A percentile compares a stretch with the other conserved stretches of the same genome.
phyloP scores from a whole-genome alignment of 1,284 basidiomycete genomes.

The Melampsora americana region DNA sequence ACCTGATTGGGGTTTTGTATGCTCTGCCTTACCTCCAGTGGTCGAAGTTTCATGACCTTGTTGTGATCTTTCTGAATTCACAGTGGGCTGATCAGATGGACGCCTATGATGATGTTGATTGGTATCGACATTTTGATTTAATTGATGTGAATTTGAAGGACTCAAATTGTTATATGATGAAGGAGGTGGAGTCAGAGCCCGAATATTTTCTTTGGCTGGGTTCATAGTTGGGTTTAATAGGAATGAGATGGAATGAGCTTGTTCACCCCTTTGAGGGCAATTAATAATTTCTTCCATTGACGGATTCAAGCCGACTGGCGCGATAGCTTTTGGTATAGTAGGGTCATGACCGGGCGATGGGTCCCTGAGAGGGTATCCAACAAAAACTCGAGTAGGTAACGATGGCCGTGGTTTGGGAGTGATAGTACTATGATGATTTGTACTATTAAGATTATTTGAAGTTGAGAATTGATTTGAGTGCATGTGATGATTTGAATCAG shows the following conservation, averaged over 20 bases:
- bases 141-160: no score
- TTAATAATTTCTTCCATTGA: conserved; percentile 15
- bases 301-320: conserved; percentile 22
- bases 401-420: conserved; percentile 14
- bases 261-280: conserved; percentile 22
- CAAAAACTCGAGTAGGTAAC: not conserved
- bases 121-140: no score
- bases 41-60: no score
- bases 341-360: conserved; percentile 18
- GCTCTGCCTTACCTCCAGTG: no score
- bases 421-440: not conserved
- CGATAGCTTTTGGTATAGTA: conserved; percentile 9
- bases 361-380: conserved; percentile 13
- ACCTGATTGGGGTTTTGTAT: no score
- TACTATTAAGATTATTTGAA: no score
- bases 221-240: conserved; percentile 29
- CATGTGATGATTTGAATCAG: no score
- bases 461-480: no score
- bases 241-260: conserved; percentile 13
- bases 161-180: not conserved
- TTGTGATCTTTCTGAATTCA: no score
- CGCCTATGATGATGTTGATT: no score
- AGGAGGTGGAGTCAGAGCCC: not conserved
- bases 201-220: conserved; percentile 26
- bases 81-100: no score